phyloP scores from a whole-genome alignment of 129 eudicot species.

The Artemisia argyi region DNA sequence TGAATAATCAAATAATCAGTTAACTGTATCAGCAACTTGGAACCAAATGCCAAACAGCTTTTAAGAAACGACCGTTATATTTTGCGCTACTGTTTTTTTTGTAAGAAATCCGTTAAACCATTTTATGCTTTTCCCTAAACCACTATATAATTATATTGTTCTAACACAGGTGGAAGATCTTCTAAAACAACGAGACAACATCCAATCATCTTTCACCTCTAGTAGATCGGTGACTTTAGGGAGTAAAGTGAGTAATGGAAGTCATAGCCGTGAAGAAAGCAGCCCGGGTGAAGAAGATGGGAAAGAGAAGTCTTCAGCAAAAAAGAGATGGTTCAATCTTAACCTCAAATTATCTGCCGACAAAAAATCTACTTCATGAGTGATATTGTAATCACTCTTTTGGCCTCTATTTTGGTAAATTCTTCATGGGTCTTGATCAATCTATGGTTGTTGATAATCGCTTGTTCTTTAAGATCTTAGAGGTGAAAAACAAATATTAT shows the following conservation, averaged over 20 bases:
- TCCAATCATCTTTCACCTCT: conserved; percentile 64
- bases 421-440: conserved; percentile 13
- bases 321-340: conserved; percentile 45
- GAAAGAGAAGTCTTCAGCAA: conserved; percentile 34
- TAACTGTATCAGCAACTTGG: no score
- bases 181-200: conserved; percentile 63
- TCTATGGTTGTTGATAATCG: conserved; percentile 26
- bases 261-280: conserved; percentile 54
- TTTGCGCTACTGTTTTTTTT: neutral
- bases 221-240: conserved; percentile 31
- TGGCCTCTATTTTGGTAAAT: conserved; percentile 3
- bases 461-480: conserved; percentile 14
- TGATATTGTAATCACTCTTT: neutral
- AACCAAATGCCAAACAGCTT: neutral
- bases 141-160: no score
- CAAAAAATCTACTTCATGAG: conserved; percentile 21
- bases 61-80: neutral
- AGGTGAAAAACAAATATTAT: neutral
- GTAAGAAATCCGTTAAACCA: conserved; percentile 6
- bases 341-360: conserved; percentile 32
- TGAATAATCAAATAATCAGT: no score
- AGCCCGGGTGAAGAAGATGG: conserved; percentile 59
- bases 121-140: no score
- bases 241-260: conserved; percentile 54
- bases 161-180: conserved; percentile 66